Base-by-base conservation (phyloP, 2,329 filamentous ascomycete species). In the Nigrospora oryzae region DNA sequence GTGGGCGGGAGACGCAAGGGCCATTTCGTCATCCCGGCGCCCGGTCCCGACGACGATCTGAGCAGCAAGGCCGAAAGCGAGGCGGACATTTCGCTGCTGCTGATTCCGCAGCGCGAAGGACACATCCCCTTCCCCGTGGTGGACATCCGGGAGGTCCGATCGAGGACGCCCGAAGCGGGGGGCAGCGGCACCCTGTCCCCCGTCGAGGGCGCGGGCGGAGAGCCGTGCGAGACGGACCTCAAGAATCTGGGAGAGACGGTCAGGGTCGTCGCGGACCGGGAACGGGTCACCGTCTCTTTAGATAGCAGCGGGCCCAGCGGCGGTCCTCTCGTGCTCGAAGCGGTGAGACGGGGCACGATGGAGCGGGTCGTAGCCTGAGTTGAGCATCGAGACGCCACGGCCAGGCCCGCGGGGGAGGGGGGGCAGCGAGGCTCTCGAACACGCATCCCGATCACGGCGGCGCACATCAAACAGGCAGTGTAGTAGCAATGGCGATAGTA, bases 81-180 rank as follows among this genome's bases (percentile, higher is more conserved):
- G 53, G 71, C 73, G 2, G 66, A 74, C 44, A 75, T 95, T 50
- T 77, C 81, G 0, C 65, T 97, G 8, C 70, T 94, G 43, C 69
- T 97, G 11, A 80, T 97, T 12, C 89, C 93, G 1, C 73, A 95
- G 38, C 78, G 84, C 43, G 74, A 88, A 28, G 91, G 93, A 1
- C 81, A 81, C 58, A 65, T 93, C n/a, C 74, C 89, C 1, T 79
- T 89, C 28, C 93, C 93, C 0, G 74, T 67, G 8, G 73, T 97
- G 2, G 89, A 95, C 42, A 84, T 97, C 33, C 79, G 84, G 38
- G 81, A 82, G 60, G 70, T 81, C 8, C 61, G 65, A 44, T 53
- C 60, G 46, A 50, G 50, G 38, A 49, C 50, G 49, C 50, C 38
- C 30, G 53, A 49, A 37, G 46, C 48, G 50, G 40, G 48, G 23